Conservation (phyloP, 1,139 yeast species). For the Petasospora fabianii region DNA sequence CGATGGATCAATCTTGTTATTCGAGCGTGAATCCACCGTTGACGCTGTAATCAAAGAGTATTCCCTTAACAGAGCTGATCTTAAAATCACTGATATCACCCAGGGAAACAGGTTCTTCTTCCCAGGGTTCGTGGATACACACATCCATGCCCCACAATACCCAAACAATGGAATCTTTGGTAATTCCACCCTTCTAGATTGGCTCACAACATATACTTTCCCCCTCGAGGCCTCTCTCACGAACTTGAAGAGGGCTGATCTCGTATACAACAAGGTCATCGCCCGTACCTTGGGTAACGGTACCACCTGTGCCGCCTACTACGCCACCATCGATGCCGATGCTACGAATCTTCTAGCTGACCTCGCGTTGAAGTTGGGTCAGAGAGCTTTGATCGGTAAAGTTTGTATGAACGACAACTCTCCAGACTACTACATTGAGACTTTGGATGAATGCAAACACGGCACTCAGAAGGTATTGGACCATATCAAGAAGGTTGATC, state of each 20-base stretch:
- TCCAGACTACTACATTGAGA: constrained; percentile 66
- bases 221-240: constrained; percentile 68
- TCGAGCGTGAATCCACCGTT: constrained; percentile 28
- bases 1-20: constrained; percentile 43
- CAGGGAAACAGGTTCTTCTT: constrained; percentile 53
- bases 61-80: constrained; percentile 12
- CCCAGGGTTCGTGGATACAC: constrained; percentile 95
- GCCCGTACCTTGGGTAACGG: constrained; percentile 68
- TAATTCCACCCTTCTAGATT: constrained; percentile 76
- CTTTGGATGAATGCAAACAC: constrained; percentile 52
- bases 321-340: constrained; percentile 77
- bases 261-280: constrained; percentile 64
- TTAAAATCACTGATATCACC: constrained; percentile 29
- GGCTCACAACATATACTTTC: constrained; percentile 86
- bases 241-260: constrained; percentile 49
- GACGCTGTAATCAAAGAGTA: constrained; percentile 11
- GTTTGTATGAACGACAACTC: constrained; percentile 86
- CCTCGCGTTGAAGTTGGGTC: constrained; percentile 62
- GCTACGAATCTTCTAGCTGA: constrained; percentile 78
- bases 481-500: constrained; percentile 45
- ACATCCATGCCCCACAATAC: constrained; percentile 93
- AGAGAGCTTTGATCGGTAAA: constrained; percentile 87
- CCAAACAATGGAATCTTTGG: constrained; percentile 94
- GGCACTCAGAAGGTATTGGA: constrained; percentile 56
- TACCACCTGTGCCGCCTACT: constrained; percentile 90